Conservation (phyloP, 176 grass and related monocot species). For the Raddia distichophylla region DNA sequence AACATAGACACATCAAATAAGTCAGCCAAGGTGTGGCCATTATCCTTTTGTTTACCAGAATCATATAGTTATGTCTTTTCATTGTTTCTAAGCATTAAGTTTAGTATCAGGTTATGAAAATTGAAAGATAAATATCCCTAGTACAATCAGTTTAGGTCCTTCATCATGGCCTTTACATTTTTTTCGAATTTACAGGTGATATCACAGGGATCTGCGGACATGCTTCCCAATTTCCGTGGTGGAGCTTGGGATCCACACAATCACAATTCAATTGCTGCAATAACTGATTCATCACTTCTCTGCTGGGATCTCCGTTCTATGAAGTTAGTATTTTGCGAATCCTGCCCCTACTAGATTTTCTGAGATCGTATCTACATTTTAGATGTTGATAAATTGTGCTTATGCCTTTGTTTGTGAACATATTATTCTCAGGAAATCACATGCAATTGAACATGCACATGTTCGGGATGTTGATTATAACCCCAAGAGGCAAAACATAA, state of each 20-base stretch:
- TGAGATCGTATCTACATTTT: conserved; percentile 32
- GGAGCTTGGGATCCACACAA: conserved; percentile 98
- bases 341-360: conserved; percentile 30
- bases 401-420: conserved; percentile 36
- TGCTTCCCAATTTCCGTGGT: conserved; percentile 84
- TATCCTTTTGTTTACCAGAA: conserved; percentile 28
- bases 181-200: conserved; percentile 57
- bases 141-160: conserved; percentile 16
- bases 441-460: conserved; percentile 82
- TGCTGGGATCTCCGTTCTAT: conserved; percentile 97
- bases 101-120: conserved; percentile 17
- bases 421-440: conserved; percentile 60
- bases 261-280: conserved; percentile 72
- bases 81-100: conserved; percentile 27
- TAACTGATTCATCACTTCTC: conserved; percentile 85
- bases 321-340: conserved; percentile 63
- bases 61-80: not conserved
- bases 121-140: not conserved
- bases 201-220: conserved; percentile 81
- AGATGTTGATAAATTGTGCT: conserved; percentile 29
- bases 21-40: conserved; percentile 62
- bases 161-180: conserved; percentile 38
- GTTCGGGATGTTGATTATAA: conserved; percentile 94
- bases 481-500: conserved; percentile 84
- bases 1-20: conserved; percentile 87